Evolutionary conservation across 176 grass and related monocot genomes (phyloP).

Genomic region (Avena atlantica): DNA sequence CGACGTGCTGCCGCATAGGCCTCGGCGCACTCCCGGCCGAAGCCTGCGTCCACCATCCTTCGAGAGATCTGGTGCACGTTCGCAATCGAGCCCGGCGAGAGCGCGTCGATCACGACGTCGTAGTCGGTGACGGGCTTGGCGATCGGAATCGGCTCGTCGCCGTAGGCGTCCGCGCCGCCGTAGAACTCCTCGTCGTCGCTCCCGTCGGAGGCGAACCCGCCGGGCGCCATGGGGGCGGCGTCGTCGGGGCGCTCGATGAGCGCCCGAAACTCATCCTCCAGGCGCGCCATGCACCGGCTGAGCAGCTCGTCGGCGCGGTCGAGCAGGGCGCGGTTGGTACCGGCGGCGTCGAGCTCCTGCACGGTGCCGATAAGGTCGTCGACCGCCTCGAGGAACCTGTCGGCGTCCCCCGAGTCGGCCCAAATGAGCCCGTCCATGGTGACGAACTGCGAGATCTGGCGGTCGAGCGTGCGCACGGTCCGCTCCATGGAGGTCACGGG

Average conservation of each 20-base stretch:
- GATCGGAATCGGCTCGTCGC: constrained; percentile 69
- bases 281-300: constrained; percentile 82
- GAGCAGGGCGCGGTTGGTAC: constrained; percentile 69
- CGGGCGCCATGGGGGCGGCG: constrained; percentile 46
- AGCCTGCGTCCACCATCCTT: constrained; percentile 83
- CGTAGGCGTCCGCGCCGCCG: constrained; percentile 53
- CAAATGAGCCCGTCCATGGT: constrained; percentile 76
- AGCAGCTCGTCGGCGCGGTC: constrained; percentile 93
- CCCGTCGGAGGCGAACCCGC: constrained; percentile 60
- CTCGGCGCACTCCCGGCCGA: constrained; percentile 91
- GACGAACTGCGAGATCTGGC: constrained; percentile 91
- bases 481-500: constrained; percentile 68
- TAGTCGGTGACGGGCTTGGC: constrained; percentile 85
- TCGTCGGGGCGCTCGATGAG: constrained; percentile 91
- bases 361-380: constrained; percentile 87
- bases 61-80: constrained; percentile 93
- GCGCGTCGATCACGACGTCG: constrained; percentile 85
- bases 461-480: constrained; percentile 86
- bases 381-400: constrained; percentile 85
- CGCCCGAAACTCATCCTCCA: constrained; percentile 88
- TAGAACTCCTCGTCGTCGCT: constrained; percentile 61
- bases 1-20: constrained; percentile 71
- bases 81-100: constrained; percentile 78
- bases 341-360: constrained; percentile 74
- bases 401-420: constrained; percentile 69